These are phyloP conservation scores for Eucalyptus shirleyi DNA, from an alignment of 345 rosid species.

Conservation along the genomic window DNA sequence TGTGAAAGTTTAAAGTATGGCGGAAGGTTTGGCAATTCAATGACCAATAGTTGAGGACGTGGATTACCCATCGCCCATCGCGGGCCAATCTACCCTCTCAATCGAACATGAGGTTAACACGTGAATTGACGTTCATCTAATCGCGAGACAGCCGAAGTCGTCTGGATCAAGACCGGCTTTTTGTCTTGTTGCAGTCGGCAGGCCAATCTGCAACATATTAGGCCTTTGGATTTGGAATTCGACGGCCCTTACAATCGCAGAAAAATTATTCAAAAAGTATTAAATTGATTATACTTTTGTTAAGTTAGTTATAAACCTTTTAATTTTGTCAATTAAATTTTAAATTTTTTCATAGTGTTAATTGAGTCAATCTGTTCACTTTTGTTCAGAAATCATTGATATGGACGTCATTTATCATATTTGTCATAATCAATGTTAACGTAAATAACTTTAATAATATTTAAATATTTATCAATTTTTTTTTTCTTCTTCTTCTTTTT, in stretches of 20 bases:
- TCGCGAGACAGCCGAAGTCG: background rate
- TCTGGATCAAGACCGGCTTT: background rate
- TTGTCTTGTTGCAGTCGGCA: background rate
- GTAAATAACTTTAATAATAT: fast-evolving
- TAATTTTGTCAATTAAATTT: fast-evolving
- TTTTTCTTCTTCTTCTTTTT: fast-evolving
- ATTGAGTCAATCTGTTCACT: too few species aligned
- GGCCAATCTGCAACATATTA: background rate
- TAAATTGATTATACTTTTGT: too few species aligned
- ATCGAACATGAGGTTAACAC: background rate
- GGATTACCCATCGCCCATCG: background rate
- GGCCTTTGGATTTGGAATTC: background rate
- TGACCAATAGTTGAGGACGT: background rate
- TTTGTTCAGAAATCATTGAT: too few species aligned
- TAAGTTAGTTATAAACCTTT: too few species aligned
- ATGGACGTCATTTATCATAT: too few species aligned
- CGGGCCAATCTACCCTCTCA: background rate
- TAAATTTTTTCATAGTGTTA: fast-evolving
- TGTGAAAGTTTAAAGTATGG: background rate
- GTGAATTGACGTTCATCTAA: background rate
- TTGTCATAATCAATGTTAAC: fast-evolving
- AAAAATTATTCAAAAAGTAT: too few species aligned
- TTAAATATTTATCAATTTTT: too few species aligned
- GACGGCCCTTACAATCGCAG: background rate
- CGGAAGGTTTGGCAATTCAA: background rate